Base-by-base conservation (phyloP, 768 basidiomycete species). In the Arthromyces matolae region DNA sequence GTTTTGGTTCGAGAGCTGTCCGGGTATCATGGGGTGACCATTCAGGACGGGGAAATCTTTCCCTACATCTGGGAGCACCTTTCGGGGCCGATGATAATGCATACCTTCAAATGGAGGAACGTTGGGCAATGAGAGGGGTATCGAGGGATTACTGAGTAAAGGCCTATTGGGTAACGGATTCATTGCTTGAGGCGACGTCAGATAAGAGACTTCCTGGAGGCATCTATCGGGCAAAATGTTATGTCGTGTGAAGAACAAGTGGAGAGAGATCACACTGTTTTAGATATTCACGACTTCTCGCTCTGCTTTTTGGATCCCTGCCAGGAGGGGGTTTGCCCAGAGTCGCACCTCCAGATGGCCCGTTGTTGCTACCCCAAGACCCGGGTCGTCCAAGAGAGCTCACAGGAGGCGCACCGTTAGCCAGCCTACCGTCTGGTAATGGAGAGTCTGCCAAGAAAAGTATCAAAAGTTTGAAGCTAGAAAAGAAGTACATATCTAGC, bases 141-240 rank as follows among this genome's bases (percentile, higher is more conserved):
- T 75, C 39, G 79, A 72, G 23, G 83, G 65, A 59, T 81, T 88
- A 57, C 77, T 81, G 48, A 84, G 67, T 47, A 92, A 73, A 2
- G 90, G 87, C 58, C 91, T 81, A 51, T 92, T 89, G 3, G 93
- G 93, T 42, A 97, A 75, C 35, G 96, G 96, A 64, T 99, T 99
- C 79, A 98, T 86, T 5, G 96, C 94, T 65, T 96, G 90, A 1
- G 93, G 86, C 0, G 95, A 97, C 1, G 96, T 99, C 45, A 99
- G 74, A 68, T 99, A 99, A 10, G 91, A 90, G 56, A 99, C 89
- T 75, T 99, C 96, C 71, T 98, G 96, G 20, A 99, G 75, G 69
- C 96, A 97, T 69, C 90, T 93, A 42, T 10, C 25, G 53, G 5
- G 46, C 24, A 42, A 29, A 32, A 48, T 53, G 34, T 51, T 8